Evolutionary conservation across 257 asterid genomes (phyloP), one percentile per base, ranked within the genome.

Genomic region (Scutellaria minor): DNA sequence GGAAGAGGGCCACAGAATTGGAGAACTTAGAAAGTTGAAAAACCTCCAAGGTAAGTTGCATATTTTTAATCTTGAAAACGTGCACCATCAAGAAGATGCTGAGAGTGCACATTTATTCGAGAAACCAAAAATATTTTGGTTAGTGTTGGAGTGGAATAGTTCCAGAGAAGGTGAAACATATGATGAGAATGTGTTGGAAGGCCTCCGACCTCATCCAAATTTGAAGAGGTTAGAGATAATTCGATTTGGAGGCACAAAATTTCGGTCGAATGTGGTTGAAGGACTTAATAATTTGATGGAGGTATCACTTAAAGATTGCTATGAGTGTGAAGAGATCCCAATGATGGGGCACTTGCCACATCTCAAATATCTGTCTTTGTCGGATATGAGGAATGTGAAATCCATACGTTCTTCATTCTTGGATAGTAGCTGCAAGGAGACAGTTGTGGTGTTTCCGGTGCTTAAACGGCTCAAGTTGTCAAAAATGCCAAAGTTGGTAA

Each of bases 131-230:
- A 0, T 59, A 31, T 5, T 39, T 7, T 3, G 5, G 11, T 7
- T 59, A 13, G 10, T 5, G 9, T n/a, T 59, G 20, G 6, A 5
- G 0, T 59, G 65, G 65, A 5, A 9, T 7, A 6, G 2, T 5
- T 4, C 5, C 3, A 44, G 40, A 20, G 69, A 20, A 64, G 69
- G 69, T 35, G 69, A 44, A 64, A 20, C 7, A 42, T 46, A 64
- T 22, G 70, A 64, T 45, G 57, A 22, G 44, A 46, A 45, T 46
- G 70, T 65, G 41, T 18, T 65, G 20, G 54, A 12, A 65, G 56
- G 46, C 46, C 71, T 47, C 58, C 58, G n/a, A 7, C 71, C 71
- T 10, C 71, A 65, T 15, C 71, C 44, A 3, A 12, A 64, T 46
- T 5, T 64, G 12, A 64, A 64, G 44, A 24, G 20, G 7, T 11